A percentile compares a stretch with the other conserved stretches of the same genome.
Conservation (phyloP, 805 yeast species). For the Hanseniaspora nectarophila region DNA sequence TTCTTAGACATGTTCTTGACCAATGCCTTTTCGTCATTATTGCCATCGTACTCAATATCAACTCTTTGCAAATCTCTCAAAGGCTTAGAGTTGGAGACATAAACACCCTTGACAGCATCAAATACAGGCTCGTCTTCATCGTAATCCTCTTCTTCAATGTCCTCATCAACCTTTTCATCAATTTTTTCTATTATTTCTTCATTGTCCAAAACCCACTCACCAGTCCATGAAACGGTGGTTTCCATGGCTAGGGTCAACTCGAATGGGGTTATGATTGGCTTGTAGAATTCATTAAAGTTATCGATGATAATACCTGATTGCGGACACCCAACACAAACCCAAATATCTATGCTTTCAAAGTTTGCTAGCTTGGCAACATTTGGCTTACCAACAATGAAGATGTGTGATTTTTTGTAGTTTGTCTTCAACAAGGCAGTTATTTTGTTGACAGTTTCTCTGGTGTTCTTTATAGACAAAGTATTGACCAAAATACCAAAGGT, state of each 20-base stretch:
- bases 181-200: constrained; percentile 37
- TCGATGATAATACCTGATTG: constrained; percentile 86
- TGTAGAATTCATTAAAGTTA: constrained; percentile 64
- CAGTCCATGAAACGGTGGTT: constrained; percentile 76
- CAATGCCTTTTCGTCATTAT: constrained; percentile 30
- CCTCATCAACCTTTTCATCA: constrained; percentile 26
- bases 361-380: constrained; percentile 94
- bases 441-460: constrained; percentile 51
- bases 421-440: constrained; percentile 49
- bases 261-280: constrained; percentile 88
- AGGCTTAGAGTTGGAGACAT: constrained; percentile 60
- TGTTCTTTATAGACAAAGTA: constrained; percentile 69
- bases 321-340: constrained; percentile 93
- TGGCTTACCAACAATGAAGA: constrained; percentile 95
- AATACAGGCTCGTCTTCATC: constrained; percentile 65
- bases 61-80: constrained; percentile 55
- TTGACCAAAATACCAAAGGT: constrained; percentile 86
- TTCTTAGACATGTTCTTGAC: constrained; percentile 47
- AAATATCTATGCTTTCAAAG: constrained; percentile 83
- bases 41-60: constrained; percentile 39
- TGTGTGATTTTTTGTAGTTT: constrained; percentile 83
- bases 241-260: constrained; percentile 73
- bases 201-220: constrained; percentile 83
- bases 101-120: constrained; percentile 77
- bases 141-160: constrained; percentile 16